Percentiles rank a stretch among this genome's conserved stretches.
phyloP scores from a whole-genome alignment of 2,329 filamentous ascomycete species.

The Fusarium sp. region DNA sequence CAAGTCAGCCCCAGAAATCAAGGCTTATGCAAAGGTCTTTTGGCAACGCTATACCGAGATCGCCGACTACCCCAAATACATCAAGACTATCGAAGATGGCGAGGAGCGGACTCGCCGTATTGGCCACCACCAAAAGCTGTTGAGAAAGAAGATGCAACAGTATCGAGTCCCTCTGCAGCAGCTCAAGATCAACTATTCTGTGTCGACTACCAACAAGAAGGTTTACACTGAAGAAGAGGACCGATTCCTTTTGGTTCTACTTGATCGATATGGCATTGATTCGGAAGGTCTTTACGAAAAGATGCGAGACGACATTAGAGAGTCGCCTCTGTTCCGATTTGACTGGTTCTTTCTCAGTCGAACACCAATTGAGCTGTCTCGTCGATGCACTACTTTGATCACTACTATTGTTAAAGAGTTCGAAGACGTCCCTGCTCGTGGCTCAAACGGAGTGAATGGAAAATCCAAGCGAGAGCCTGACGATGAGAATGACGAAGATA shows the following conservation, averaged over 20 bases:
- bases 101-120: slow-evolving; percentile 90
- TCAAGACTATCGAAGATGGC: slow-evolving; percentile 89
- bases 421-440: slow-evolving; percentile 71
- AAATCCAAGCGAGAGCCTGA: slow-evolving; percentile 78
- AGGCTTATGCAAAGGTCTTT: slow-evolving; percentile 92
- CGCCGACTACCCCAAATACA: slow-evolving; percentile 85
- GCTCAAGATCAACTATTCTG: slow-evolving; percentile 98
- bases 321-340: slow-evolving; percentile 94
- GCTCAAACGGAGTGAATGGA: slow-evolving; percentile 70
- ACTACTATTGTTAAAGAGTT: slow-evolving; percentile 96
- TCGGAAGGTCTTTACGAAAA: slow-evolving; percentile 89
- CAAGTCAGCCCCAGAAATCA: slow-evolving; percentile 86
- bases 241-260: slow-evolving; percentile 90
- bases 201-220: slow-evolving; percentile 99
- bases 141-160: slow-evolving; percentile 94
- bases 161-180: slow-evolving; percentile 98
- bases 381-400: slow-evolving; percentile 91
- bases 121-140: slow-evolving; percentile 90
- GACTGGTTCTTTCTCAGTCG: slow-evolving; percentile 99
- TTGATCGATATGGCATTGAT: slow-evolving; percentile 93
- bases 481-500: slow-evolving; percentile 86
- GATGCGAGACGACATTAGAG: slow-evolving; percentile 96
- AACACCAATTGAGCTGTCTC: slow-evolving; percentile 90
- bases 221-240: slow-evolving; percentile 99
- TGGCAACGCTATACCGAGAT: slow-evolving; percentile 96